Conservation (phyloP, 1,284 basidiomycete genomes). For the Marasmius oreades region DNA sequence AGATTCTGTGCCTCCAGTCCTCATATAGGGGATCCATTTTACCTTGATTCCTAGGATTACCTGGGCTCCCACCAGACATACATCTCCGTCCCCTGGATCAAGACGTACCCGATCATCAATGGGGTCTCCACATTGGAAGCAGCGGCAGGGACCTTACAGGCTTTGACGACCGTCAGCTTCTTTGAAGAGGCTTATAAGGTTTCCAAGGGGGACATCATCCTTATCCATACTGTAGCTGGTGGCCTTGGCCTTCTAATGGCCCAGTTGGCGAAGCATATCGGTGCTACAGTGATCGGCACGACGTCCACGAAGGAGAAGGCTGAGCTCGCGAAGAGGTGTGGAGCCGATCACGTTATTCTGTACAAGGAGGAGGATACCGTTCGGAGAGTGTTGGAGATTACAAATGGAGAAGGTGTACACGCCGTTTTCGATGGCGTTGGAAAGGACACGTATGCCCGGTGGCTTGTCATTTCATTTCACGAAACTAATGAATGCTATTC, state of each 20-base stretch:
- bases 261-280: conserved; percentile 64
- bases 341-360: conserved; percentile 85
- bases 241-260: conserved; percentile 62
- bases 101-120: conserved; percentile 60
- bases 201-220: conserved; percentile 68
- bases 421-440: conserved; percentile 94
- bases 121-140: conserved; percentile 61
- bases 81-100: conserved; percentile 61
- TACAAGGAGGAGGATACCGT: conserved; percentile 75
- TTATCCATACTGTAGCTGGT: conserved; percentile 91
- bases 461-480: conserved; percentile 1
- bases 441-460: conserved; percentile 71
- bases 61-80: conserved; percentile 75
- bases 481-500: not conserved
- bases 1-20: not conserved
- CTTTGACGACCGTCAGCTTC: conserved; percentile 78
- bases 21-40: not conserved
- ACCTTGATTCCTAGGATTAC: conserved; percentile 39
- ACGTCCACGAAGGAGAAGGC: conserved; percentile 87
- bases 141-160: conserved; percentile 71
- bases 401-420: conserved; percentile 80
- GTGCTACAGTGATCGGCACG: conserved; percentile 93
- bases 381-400: conserved; percentile 72
- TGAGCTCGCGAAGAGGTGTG: conserved; percentile 73
- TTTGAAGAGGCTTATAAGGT: conserved; percentile 83